A percentile compares a stretch with the other conserved stretches of the same genome.
These are phyloP conservation scores for Talaromyces nanjingensis DNA, from an alignment of 495 filamentous ascomycete genomes.

Conservation along the genomic window DNA sequence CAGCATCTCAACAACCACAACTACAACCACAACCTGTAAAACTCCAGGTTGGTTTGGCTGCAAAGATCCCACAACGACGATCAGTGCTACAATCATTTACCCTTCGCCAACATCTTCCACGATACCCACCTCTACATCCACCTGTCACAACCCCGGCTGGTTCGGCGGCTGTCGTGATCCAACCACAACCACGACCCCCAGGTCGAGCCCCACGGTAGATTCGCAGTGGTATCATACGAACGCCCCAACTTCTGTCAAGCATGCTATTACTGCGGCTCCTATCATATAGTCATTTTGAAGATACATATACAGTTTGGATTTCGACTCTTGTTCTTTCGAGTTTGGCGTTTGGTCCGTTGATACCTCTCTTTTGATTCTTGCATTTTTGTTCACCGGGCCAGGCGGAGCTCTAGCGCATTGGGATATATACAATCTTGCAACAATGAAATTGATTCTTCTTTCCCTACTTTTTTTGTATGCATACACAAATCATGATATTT, in stretches of 20 bases:
- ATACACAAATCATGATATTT: not conserved
- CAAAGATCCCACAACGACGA: constrained; percentile 37
- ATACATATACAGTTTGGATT: not conserved
- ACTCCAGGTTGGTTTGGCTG: constrained; percentile 66
- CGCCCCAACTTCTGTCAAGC: not conserved
- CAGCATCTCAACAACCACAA: constrained; percentile 44
- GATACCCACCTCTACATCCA: constrained; percentile 21
- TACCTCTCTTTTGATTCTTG: not conserved
- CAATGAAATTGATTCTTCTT: not conserved
- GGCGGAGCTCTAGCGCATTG: not conserved
- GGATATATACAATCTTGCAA: not conserved
- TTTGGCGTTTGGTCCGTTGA: not conserved
- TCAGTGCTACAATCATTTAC: constrained; percentile 10
- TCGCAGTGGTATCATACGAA: not conserved
- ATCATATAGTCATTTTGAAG: not conserved
- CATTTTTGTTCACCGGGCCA: not conserved
- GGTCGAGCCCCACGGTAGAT: not conserved
- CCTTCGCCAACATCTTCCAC: constrained; percentile 21
- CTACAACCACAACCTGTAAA: constrained; percentile 71
- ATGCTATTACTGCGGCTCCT: not conserved
- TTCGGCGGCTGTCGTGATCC: constrained; percentile 60
- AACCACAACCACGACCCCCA: constrained; percentile 15
- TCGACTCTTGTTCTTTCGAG: not conserved
- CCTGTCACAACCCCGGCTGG: constrained; percentile 63
- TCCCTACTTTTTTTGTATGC: too few relatives aligned